Evolutionary conservation across 257 asterid genomes (phyloP).

Genomic region (Gentiana macrophylla): DNA sequence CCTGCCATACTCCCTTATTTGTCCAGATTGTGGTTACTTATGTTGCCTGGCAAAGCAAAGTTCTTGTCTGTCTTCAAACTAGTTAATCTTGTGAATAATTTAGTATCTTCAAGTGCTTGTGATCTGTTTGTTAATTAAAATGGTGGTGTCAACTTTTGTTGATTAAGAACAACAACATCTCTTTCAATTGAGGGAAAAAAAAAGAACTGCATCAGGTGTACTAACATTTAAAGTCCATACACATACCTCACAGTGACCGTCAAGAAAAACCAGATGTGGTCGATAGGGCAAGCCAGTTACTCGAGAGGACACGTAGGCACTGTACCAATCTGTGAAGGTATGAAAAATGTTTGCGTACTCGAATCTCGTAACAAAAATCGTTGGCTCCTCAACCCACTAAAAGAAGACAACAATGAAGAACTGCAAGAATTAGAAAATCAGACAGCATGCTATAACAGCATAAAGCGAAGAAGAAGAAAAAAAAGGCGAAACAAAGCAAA

Average conservation of each 20-base stretch:
- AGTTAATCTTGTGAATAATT: too few species aligned
- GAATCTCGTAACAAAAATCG: constrained; percentile 72
- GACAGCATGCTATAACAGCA: background rate
- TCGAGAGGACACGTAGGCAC: constrained; percentile 82
- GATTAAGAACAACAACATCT: too few species aligned
- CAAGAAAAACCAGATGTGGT: constrained; percentile 82
- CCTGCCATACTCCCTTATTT: too few species aligned
- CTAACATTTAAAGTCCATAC: background rate
- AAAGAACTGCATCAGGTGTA: background rate
- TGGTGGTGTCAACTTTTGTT: background rate
- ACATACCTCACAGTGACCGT: constrained; percentile 94
- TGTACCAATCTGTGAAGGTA: constrained; percentile 96
- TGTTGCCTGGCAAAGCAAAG: too few species aligned
- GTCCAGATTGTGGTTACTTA: too few species aligned
- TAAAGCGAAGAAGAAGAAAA: background rate
- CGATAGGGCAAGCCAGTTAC: constrained; percentile 89
- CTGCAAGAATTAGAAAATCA: constrained; percentile 5
- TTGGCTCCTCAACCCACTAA: constrained; percentile 98
- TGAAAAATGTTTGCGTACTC: constrained; percentile 96
- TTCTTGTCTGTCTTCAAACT: too few species aligned
- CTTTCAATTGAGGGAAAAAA: too few species aligned
- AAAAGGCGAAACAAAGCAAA: background rate
- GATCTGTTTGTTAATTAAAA: too few species aligned
- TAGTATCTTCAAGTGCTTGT: too few species aligned
- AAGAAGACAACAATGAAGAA: constrained; percentile 14